Evolutionary conservation across 345 rosid genomes (phyloP).

Genomic region (Brassica juncea): DNA sequence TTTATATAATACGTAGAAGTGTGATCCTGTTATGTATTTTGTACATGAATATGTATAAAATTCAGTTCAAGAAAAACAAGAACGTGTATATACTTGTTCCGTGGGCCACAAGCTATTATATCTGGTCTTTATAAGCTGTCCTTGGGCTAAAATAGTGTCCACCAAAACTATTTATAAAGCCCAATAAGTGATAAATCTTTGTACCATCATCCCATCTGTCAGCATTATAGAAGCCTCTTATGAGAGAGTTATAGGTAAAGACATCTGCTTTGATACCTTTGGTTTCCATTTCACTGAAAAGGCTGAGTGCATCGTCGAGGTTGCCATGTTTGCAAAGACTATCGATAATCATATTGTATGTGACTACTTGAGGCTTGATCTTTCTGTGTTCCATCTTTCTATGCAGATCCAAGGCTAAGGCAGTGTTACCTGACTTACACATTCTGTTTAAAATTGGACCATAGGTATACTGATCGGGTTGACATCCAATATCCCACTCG

Average conservation of each 20-base stretch:
- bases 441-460: neutral
- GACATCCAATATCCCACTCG: neutral
- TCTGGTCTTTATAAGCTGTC: neutral
- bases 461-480: no score
- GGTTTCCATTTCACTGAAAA: neutral
- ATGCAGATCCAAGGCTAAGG: no score
- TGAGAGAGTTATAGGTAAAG: neutral
- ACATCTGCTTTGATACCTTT: neutral
- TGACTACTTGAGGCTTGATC: neutral
- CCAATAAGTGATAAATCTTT: neutral
- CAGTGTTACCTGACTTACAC: neutral
- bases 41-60: neutral
- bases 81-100: constrained; percentile 12
- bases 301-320: neutral
- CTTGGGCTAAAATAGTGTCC: neutral
- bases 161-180: neutral
- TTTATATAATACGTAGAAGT: neutral
- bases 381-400: constrained; percentile 15
- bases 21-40: neutral
- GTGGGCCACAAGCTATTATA: constrained; percentile 22
- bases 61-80: neutral
- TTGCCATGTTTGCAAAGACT: constrained; percentile 3
- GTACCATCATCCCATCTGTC: constrained; percentile 27
- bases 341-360: constrained; percentile 31
- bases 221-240: neutral